Percentiles rank a stretch among this genome's conserved stretches.
phyloP scores from a whole-genome alignment of 768 basidiomycete genomes.

The Obba rivulosa region DNA sequence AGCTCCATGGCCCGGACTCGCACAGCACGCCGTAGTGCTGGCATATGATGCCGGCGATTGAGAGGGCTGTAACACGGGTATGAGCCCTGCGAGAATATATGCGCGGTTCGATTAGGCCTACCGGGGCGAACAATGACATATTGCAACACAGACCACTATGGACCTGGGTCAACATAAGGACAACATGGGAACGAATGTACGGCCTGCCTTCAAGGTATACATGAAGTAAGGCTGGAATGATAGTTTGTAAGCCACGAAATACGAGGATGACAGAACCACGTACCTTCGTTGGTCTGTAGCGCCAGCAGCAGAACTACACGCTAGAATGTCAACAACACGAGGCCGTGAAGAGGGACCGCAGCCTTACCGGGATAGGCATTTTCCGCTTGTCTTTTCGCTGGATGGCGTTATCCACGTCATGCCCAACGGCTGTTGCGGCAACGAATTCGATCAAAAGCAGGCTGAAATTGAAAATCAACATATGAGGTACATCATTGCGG shows the following conservation, averaged over 20 bases:
- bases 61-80: slow-evolving; percentile 37
- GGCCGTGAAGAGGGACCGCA: not conserved
- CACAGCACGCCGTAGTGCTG: slow-evolving; percentile 68
- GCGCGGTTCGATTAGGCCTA: slow-evolving; percentile 12
- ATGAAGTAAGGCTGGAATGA: slow-evolving; percentile 71
- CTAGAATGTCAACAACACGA: not conserved
- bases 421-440: slow-evolving; percentile 58
- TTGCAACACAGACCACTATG: slow-evolving; percentile 88
- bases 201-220: slow-evolving; percentile 74
- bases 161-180: no score
- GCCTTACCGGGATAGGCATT: slow-evolving; percentile 62
- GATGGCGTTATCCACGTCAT: slow-evolving; percentile 62
- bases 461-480: slow-evolving; percentile 26
- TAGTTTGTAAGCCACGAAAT: no score
- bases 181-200: not conserved
- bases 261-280: not conserved
- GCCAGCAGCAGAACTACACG: slow-evolving; percentile 70
- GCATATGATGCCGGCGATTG: slow-evolving; percentile 77
- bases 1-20: slow-evolving; percentile 50
- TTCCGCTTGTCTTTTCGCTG: slow-evolving; percentile 72
- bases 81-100: no score
- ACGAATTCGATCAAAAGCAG: slow-evolving; percentile 83
- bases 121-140: slow-evolving; percentile 72
- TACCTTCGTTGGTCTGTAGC: slow-evolving; percentile 79
- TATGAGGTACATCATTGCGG: not conserved